A percentile compares a stretch with the other conserved stretches of the same genome.
Conservation (phyloP, 495 filamentous ascomycete species). For the Venustampulla echinocandica region DNA sequence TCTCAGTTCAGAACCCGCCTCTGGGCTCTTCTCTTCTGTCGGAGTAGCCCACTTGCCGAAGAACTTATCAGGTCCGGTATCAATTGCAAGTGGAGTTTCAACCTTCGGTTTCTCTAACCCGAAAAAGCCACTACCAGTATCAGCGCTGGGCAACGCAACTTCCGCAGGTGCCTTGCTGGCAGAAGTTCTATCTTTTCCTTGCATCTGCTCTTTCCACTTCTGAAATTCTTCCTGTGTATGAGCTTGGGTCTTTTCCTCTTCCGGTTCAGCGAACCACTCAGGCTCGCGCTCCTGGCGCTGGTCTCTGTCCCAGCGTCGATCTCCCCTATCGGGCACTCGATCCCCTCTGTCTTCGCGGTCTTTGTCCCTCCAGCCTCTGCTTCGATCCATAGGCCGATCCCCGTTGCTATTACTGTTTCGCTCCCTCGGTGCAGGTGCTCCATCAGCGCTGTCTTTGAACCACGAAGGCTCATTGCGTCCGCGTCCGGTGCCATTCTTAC, state of each 20-base stretch:
- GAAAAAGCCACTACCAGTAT: constrained; percentile 17
- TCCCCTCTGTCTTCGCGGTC: constrained; percentile 20
- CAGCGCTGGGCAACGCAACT: constrained; percentile 12
- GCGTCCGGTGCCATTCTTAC: constrained; percentile 36
- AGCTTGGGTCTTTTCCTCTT: constrained; percentile 56
- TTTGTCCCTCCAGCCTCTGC: constrained; percentile 25
- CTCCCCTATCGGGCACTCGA: constrained; percentile 22
- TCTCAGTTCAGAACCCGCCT: constrained; percentile 18
- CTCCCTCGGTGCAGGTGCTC: constrained; percentile 16
- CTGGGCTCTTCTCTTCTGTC: constrained; percentile 22
- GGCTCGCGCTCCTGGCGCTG: constrained; percentile 65
- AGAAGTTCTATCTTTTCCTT: constrained; percentile 44
- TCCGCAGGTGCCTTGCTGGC: constrained; percentile 32
- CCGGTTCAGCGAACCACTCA: constrained; percentile 76
- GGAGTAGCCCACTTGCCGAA: constrained; percentile 59
- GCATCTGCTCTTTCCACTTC: constrained; percentile 86
- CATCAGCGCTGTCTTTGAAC: constrained; percentile 37
- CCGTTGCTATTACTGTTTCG: constrained; percentile 26
- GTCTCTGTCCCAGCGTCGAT: constrained; percentile 46
- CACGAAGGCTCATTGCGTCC: constrained; percentile 47
- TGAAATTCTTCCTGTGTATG: constrained; percentile 90
- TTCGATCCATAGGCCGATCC: constrained; percentile 21
- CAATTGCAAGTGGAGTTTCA: constrained; percentile 48
- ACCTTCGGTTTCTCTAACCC: constrained; percentile 41
- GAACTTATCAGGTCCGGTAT: constrained; percentile 68